These are phyloP conservation scores for Saprolegnia diclina DNA, from an alignment of 352 stramenopile genomes.

Conservation along the genomic window DNA sequence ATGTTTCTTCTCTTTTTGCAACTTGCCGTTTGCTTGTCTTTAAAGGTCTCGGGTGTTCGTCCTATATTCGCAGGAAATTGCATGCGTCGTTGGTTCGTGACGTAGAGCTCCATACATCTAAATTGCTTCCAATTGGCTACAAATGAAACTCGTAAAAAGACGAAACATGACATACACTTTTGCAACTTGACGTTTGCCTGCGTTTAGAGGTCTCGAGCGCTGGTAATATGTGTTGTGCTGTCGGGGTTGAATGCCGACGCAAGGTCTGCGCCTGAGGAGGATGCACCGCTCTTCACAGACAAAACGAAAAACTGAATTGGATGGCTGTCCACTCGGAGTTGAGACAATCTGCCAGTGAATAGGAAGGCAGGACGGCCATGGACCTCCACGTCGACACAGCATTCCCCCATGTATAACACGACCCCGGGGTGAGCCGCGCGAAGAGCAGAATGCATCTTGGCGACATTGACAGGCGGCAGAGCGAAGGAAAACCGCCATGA, in stretches of 20 bases:
- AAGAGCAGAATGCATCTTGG: background rate
- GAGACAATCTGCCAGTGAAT: background rate
- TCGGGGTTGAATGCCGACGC: background rate
- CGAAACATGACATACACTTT: no score
- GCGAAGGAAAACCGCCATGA: background rate
- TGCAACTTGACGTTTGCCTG: no score
- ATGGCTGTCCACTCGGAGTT: background rate
- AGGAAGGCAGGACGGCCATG: background rate
- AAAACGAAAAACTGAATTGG: constrained; percentile 1
- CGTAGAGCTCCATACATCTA: no score
- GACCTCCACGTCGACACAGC: background rate
- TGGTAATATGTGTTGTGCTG: background rate
- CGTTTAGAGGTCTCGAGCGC: no score
- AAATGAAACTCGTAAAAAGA: no score
- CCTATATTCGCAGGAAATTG: no score
- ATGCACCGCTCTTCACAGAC: background rate
- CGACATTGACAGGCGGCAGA: background rate
- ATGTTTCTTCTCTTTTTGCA: no score
- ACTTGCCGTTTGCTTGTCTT: no score
- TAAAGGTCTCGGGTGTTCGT: no score
- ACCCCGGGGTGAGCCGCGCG: background rate
- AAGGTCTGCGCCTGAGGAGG: background rate
- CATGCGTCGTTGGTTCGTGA: no score
- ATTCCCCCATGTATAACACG: background rate
- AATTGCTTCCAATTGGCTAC: no score